Conservation (phyloP, 371 early-diverging fungal species). For the Caulochytrium protostelioides region DNA sequence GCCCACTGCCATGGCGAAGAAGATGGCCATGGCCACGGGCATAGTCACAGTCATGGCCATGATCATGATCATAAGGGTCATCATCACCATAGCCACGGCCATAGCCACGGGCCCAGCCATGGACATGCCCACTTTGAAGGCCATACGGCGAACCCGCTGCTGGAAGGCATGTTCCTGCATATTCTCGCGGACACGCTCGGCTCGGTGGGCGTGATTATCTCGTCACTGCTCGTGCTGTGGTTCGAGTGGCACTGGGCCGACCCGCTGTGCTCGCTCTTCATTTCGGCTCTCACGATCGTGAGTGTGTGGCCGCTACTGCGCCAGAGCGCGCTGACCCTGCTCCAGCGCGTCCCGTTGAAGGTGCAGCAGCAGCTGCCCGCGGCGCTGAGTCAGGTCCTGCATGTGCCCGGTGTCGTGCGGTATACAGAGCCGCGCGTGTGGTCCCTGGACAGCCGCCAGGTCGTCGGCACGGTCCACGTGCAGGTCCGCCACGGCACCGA, state of each 20-base stretch:
- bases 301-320: conserved; percentile 66
- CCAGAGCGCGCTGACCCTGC: conserved; percentile 26
- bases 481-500: too few relatives aligned
- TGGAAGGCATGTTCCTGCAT: conserved; percentile 72
- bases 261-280: conserved; percentile 80
- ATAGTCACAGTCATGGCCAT: conserved; percentile 12
- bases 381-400: too few relatives aligned
- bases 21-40: conserved; percentile 7
- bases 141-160: conserved; percentile 1
- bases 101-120: too few relatives aligned
- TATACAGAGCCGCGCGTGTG: too few relatives aligned
- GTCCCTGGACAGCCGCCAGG: too few relatives aligned
- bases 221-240: conserved; percentile 62
- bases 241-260: conserved; percentile 83
- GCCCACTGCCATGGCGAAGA: conserved; percentile 23
- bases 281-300: conserved; percentile 62
- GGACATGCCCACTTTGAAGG: conserved; percentile 1
- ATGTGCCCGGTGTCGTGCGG: too few relatives aligned
- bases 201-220: conserved; percentile 82
- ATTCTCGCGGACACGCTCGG: conserved; percentile 88
- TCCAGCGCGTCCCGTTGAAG: conserved; percentile 19
- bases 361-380: too few relatives aligned
- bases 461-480: too few relatives aligned
- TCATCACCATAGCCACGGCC: conserved; percentile 2
- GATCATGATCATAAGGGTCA: conserved; percentile 9